A percentile compares a stretch with the other conserved stretches of the same genome.
phyloP scores from a whole-genome alignment of 768 basidiomycete genomes.

The Mycena sanguinolenta region DNA sequence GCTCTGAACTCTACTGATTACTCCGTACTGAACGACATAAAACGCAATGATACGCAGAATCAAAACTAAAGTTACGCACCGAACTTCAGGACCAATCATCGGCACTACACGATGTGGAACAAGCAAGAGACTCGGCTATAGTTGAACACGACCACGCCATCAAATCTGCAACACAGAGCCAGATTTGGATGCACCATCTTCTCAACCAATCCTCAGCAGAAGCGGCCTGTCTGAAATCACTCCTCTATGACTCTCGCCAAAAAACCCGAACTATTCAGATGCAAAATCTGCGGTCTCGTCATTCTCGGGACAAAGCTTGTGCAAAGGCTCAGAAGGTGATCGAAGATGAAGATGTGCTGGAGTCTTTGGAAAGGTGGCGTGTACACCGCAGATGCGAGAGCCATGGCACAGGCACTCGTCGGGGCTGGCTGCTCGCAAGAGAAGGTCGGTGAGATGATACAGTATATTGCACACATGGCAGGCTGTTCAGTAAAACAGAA shows the following conservation, averaged over 20 bases:
- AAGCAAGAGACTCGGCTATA: background rate
- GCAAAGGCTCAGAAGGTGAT: background rate
- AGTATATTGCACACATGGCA: background rate
- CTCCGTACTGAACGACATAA: too few relatives aligned
- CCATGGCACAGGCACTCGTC: background rate
- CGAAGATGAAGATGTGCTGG: background rate
- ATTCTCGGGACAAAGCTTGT: background rate
- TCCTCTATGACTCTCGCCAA: background rate
- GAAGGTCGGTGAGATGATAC: background rate
- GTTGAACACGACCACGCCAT: background rate
- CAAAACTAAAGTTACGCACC: too few relatives aligned
- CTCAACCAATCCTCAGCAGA: background rate
- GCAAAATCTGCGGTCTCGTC: background rate
- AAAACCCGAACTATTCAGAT: background rate
- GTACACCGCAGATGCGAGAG: conserved; percentile 1
- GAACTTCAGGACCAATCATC: too few relatives aligned
- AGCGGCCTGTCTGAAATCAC: too few relatives aligned
- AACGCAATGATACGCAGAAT: too few relatives aligned
- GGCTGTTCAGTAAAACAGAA: background rate
- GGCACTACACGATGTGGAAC: too few relatives aligned
- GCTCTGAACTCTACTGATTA: too few relatives aligned
- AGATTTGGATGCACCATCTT: background rate
- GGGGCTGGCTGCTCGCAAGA: background rate
- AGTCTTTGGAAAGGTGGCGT: background rate
- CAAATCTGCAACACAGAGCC: background rate